Evolutionary conservation across 306 rosid genomes (phyloP).

Genomic region (Castanopsis chinensis): DNA sequence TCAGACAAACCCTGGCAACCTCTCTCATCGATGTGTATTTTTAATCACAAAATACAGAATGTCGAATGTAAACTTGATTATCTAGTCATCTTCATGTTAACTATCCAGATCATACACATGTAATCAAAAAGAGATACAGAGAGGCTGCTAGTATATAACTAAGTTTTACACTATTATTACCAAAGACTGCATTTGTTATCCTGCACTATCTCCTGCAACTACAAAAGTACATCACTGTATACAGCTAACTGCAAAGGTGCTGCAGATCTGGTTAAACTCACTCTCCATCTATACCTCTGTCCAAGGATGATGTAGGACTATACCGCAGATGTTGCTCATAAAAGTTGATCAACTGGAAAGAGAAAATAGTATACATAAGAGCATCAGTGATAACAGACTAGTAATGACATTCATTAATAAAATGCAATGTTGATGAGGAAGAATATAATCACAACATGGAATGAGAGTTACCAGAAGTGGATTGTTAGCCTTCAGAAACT

Average conservation of each 20-base stretch:
- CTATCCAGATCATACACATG: constrained; percentile 15
- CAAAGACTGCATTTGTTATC: constrained; percentile 26
- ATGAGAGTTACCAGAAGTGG: constrained; percentile 73
- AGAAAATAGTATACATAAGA: constrained; percentile 11
- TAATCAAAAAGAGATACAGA: constrained; percentile 3
- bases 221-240: constrained; percentile 31
- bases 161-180: constrained; percentile 6
- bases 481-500: constrained; percentile 68
- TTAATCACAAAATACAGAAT: background rate
- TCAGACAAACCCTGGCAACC: no score
- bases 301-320: constrained; percentile 43
- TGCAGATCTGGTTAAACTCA: constrained; percentile 27
- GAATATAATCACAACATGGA: background rate
- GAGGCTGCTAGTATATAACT: constrained; percentile 14
- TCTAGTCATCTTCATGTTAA: constrained; percentile 13
- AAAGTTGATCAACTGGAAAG: constrained; percentile 75
- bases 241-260: constrained; percentile 25
- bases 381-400: background rate
- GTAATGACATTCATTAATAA: background rate
- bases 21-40: no score
- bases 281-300: constrained; percentile 27
- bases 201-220: constrained; percentile 34
- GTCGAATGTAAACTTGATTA: background rate
- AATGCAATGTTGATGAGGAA: constrained; percentile 12
- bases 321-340: constrained; percentile 91